Evolutionary conservation across 495 filamentous ascomycete species (phyloP).

Genomic region (Penicillium chermesinum): DNA sequence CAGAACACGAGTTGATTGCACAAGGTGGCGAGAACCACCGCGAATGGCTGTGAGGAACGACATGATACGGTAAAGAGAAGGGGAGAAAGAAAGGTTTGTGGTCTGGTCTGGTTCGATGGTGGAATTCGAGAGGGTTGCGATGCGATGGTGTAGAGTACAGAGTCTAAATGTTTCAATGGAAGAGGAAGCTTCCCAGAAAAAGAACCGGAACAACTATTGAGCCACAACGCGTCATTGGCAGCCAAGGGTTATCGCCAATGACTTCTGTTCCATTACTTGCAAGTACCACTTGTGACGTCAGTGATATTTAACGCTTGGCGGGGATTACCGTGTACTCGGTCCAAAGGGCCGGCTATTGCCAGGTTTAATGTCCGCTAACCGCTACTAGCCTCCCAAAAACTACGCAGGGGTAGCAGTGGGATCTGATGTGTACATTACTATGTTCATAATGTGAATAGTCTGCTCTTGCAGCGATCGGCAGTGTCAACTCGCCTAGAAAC

Average conservation of each 20-base stretch:
- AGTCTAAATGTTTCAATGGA: neutral
- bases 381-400: neutral
- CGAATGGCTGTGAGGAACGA: slow-evolving; percentile 31
- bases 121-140: neutral
- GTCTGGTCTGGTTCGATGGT: no score
- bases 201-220: neutral
- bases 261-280: slow-evolving; percentile 1
- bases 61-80: slow-evolving; percentile 13
- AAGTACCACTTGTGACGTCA: slow-evolving; percentile 15
- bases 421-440: neutral
- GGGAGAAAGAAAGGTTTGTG: neutral
- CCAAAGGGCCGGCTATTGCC: neutral
- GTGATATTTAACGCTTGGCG: slow-evolving; percentile 5
- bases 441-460: neutral
- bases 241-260: slow-evolving; percentile 1
- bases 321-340: neutral
- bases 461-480: neutral
- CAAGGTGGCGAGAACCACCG: slow-evolving; percentile 17
- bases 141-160: neutral
- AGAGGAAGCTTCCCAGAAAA: neutral
- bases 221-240: neutral
- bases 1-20: slow-evolving; percentile 11
- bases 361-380: neutral
- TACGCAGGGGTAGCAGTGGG: neutral
- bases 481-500: neutral